Evolutionary conservation across 1,139 yeast genomes (phyloP).

Genomic region (Pichia sp.): DNA sequence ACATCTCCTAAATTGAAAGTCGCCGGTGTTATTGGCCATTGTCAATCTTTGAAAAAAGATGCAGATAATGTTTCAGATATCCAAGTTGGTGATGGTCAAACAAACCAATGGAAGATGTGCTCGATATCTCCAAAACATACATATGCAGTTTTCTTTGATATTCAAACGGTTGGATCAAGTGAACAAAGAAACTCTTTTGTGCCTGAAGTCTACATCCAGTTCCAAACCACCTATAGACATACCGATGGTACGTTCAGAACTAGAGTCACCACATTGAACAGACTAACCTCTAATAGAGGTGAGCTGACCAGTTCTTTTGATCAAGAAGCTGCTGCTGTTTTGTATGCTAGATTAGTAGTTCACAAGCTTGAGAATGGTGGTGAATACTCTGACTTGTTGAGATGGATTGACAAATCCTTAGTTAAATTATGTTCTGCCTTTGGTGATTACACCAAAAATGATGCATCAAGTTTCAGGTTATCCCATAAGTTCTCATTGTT

Average conservation of each 20-base stretch:
- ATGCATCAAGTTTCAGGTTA: slow-evolving; percentile 69
- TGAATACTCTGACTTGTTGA: slow-evolving; percentile 56
- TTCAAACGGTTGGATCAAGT: slow-evolving; percentile 45
- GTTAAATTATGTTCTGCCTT: slow-evolving; percentile 82
- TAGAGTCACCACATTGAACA: slow-evolving; percentile 73
- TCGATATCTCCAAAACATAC: slow-evolving; percentile 81
- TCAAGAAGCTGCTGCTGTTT: slow-evolving; percentile 97
- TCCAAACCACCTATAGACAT: slow-evolving; percentile 74
- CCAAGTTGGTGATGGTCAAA: slow-evolving; percentile 90
- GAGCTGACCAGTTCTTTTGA: slow-evolving; percentile 65
- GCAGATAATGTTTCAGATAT: slow-evolving; percentile 78
- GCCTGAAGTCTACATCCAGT: slow-evolving; percentile 60
- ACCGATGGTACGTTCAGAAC: slow-evolving; percentile 78
- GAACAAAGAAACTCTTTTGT: slow-evolving; percentile 37
- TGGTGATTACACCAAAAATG: slow-evolving; percentile 82
- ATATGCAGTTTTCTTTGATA: slow-evolving; percentile 84
- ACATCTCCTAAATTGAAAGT: slow-evolving; percentile 87
- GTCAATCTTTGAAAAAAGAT: slow-evolving; percentile 61
- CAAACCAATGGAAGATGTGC: slow-evolving; percentile 82
- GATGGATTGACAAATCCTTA: slow-evolving; percentile 83
- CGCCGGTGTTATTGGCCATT: slow-evolving; percentile 93
- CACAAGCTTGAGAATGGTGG: slow-evolving; percentile 68
- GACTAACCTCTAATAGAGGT: slow-evolving; percentile 33
- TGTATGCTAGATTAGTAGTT: slow-evolving; percentile 91
- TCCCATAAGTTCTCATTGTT: slow-evolving; percentile 76